Percentiles rank a stretch among this genome's conserved stretches.
phyloP scores from a whole-genome alignment of 768 basidiomycete genomes.

The Tylopilus plumbeoviolaceoides region DNA sequence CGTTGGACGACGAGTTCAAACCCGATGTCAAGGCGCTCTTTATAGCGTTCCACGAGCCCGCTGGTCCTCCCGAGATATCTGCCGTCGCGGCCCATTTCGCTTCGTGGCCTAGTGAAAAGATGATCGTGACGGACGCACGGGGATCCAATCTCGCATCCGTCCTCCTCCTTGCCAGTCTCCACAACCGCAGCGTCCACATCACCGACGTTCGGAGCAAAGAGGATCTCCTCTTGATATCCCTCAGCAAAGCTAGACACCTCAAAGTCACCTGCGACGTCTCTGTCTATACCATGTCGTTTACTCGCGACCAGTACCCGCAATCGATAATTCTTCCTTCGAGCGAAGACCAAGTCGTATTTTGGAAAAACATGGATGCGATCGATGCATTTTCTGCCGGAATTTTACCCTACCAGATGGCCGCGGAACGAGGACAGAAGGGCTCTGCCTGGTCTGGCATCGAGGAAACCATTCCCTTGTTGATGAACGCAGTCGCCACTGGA shows the following conservation, averaged over 20 bases:
- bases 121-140: constrained; percentile 92
- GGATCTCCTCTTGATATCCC: constrained; percentile 83
- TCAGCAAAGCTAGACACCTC: constrained; percentile 91
- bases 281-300: constrained; percentile 88
- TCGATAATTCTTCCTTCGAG: constrained; percentile 62
- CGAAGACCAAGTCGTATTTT: constrained; percentile 78
- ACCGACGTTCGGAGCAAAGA: constrained; percentile 84
- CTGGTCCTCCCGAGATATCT: constrained; percentile 55
- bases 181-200: constrained; percentile 85
- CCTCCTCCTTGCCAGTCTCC: constrained; percentile 88
- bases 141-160: constrained; percentile 91
- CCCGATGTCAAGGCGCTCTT: constrained; percentile 83
- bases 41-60: constrained; percentile 64
- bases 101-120: constrained; percentile 86
- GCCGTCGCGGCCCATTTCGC: constrained; percentile 83
- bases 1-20: constrained; percentile 68
- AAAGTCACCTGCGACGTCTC: constrained; percentile 97
- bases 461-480: constrained; percentile 82
- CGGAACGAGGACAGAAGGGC: constrained; percentile 53
- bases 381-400: constrained; percentile 90
- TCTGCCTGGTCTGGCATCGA: constrained; percentile 77
- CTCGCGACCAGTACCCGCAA: constrained; percentile 64
- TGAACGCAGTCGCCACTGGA: constrained; percentile 80
- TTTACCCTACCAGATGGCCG: constrained; percentile 74
- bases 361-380: constrained; percentile 78